Percentiles rank a stretch among this genome's conserved stretches.
Evolutionary conservation across 2,329 filamentous ascomycete species (phyloP).

Genomic region (Arthrobotrys pseudoclavata): DNA sequence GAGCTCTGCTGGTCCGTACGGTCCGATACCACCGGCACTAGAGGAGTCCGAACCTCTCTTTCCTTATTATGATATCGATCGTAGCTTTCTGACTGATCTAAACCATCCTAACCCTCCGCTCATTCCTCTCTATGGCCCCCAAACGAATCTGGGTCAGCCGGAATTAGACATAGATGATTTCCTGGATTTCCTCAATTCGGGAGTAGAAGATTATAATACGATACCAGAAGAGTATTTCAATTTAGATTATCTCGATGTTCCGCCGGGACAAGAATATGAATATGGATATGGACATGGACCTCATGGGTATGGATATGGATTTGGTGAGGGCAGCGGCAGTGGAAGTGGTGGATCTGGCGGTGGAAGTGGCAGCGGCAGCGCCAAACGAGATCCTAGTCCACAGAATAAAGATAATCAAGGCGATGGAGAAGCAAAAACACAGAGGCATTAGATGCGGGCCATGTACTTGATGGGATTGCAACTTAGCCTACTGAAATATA

Average conservation of each 20-base stretch:
- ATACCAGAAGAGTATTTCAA: no score
- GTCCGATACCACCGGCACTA: background rate
- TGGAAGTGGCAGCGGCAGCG: background rate
- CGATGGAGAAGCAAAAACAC: background rate
- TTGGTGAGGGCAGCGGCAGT: no score
- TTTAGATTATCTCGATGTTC: background rate
- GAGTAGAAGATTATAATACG: no score
- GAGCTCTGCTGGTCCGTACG: no score
- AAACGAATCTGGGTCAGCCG: background rate
- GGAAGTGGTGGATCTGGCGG: background rate
- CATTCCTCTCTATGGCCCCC: background rate
- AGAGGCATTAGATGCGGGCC: background rate
- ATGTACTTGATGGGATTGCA: background rate
- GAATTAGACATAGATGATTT: background rate
- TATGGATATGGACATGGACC: background rate
- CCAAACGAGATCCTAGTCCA: background rate
- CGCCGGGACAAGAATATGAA: background rate
- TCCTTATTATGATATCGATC: no score
- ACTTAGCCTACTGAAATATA: background rate
- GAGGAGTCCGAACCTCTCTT: background rate
- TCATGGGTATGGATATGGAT: no score
- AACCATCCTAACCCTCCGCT: background rate
- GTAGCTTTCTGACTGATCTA: no score
- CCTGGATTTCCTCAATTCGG: no score
- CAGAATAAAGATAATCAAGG: background rate